Percentiles rank a stretch among this genome's conserved stretches.
Evolutionary conservation across 2,329 filamentous ascomycete genomes (phyloP).

Genomic region (Metarhizium brunneum): DNA sequence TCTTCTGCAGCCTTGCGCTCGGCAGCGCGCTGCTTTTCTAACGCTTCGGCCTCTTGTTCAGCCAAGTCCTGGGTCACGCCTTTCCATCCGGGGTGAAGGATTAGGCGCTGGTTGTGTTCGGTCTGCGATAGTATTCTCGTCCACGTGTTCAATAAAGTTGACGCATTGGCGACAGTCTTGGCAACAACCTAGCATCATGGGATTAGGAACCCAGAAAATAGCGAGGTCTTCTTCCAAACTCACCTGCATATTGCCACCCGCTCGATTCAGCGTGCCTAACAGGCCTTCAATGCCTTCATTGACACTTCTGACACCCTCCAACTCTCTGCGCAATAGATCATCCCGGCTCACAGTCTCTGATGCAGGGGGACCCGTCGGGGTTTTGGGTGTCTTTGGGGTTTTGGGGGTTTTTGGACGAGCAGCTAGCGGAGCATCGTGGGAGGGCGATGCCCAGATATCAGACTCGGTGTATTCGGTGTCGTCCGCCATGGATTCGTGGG

Average conservation of each 20-base stretch:
- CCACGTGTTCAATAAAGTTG: slow-evolving; percentile 88
- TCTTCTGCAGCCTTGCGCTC: slow-evolving; percentile 71
- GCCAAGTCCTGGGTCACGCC: slow-evolving; percentile 77
- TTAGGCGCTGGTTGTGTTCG: slow-evolving; percentile 89
- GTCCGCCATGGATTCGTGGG: slow-evolving; percentile 30
- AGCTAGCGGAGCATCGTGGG: slow-evolving; percentile 20
- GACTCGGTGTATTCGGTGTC: slow-evolving; percentile 35
- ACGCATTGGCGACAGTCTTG: slow-evolving; percentile 76
- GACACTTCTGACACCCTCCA: slow-evolving; percentile 75
- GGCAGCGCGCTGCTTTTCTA: slow-evolving; percentile 64
- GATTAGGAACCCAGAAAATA: background rate
- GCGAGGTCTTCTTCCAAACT: slow-evolving; percentile 9
- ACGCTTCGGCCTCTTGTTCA: slow-evolving; percentile 76
- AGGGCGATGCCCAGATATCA: slow-evolving; percentile 39
- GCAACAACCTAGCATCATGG: slow-evolving; percentile 60
- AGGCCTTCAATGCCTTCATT: slow-evolving; percentile 81
- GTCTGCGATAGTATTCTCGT: slow-evolving; percentile 93
- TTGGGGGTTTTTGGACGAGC: slow-evolving; percentile 26
- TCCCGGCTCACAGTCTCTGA: slow-evolving; percentile 55
- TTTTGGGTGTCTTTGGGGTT: slow-evolving; percentile 38
- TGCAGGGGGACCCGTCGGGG: slow-evolving; percentile 26
- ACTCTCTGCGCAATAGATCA: slow-evolving; percentile 63
- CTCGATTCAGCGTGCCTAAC: slow-evolving; percentile 60
- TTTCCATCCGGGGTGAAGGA: slow-evolving; percentile 82
- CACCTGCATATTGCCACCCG: slow-evolving; percentile 71